Percentiles rank a stretch among this genome's conserved stretches.
phyloP scores from a whole-genome alignment of 2,329 filamentous ascomycete genomes.

The Fusarium sp. region DNA sequence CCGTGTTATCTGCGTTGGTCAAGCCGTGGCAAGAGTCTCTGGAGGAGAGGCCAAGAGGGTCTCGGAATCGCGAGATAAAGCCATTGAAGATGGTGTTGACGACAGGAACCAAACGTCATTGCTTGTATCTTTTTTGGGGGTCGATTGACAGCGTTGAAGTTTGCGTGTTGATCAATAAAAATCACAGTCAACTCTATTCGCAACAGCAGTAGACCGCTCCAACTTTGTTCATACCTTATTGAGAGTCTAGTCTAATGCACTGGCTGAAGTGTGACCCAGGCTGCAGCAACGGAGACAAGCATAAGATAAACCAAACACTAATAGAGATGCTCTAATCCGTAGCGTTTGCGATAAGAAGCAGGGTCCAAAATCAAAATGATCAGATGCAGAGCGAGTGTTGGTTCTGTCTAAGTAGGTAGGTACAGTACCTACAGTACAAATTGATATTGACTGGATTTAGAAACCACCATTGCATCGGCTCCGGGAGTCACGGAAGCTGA shows the following conservation, averaged over 20 bases:
- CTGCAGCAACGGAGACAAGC: background rate
- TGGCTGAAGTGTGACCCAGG: constrained; percentile 4
- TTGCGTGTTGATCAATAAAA: constrained; percentile 6
- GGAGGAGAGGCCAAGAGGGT: background rate
- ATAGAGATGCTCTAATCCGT: background rate
- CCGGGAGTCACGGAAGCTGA: constrained; percentile 32
- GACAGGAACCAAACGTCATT: background rate
- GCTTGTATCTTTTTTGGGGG: background rate
- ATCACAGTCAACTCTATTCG: constrained; percentile 20
- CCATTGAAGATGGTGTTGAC: background rate
- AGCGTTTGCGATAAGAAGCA: background rate
- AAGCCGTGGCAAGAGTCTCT: background rate
- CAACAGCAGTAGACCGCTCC: constrained; percentile 9
- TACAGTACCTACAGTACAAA: background rate
- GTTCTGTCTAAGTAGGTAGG: background rate
- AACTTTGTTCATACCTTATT: constrained; percentile 32
- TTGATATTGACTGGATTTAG: background rate
- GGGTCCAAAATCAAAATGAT: background rate
- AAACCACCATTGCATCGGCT: constrained; percentile 22
- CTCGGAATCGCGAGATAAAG: constrained; percentile 1
- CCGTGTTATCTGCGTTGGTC: constrained; percentile 38
- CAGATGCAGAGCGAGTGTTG: background rate
- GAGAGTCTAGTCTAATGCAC: constrained; percentile 9
- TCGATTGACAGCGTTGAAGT: background rate
- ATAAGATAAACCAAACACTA: constrained; percentile 11